Evolutionary conservation across 768 basidiomycete species (phyloP), one percentile per base, ranked within the genome.

Genomic region (Asterophora lycoperdoides): DNA sequence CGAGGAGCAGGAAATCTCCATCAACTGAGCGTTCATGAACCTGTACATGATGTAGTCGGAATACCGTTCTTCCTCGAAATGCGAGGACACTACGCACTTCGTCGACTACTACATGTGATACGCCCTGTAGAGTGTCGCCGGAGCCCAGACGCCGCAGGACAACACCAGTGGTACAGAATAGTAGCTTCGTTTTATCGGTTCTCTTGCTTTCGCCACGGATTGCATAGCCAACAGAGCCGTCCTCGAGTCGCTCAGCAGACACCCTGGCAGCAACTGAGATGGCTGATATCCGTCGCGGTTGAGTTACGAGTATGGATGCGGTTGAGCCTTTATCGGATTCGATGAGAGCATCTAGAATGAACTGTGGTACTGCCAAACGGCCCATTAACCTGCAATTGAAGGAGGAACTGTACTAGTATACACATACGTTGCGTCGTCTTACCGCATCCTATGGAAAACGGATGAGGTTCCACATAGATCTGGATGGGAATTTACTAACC

Each of bases 111-210:
- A 97, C 74, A 68, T 96, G 94, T 2, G 86, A 85, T 36, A 93
- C 76, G 34, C 80, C 76, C 30, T 77, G 64, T 13, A 96, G 68
- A 32, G 72, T 75, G 55, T 94, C 89, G 8, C 86, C 86, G 26
- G 75, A 72, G n/a, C 83, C 79, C 10, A 96, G 68, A 14, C 90
- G 77, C 48, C 91, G 73, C 40, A 96, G 75, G 1, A 93, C 77
- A n/a, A 96, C 89, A 68, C 94, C 94, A 8, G 93, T 96, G 2
- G 94, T 97, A 60, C 92, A 93, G 60, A 95, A 96, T 15, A 94
- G 68, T 2, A 94, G 67, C 53, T 87, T 86, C 5, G 90, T 93
- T 30, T 75, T 75, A 18, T 72, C 70, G 8, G 71, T 71, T 41
- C 81, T 77, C 53, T 80, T 88, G 33, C 78, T 81, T 64, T 96